phyloP scores from a whole-genome alignment of 1,284 basidiomycete genomes.

The Athelia psychrophila region DNA sequence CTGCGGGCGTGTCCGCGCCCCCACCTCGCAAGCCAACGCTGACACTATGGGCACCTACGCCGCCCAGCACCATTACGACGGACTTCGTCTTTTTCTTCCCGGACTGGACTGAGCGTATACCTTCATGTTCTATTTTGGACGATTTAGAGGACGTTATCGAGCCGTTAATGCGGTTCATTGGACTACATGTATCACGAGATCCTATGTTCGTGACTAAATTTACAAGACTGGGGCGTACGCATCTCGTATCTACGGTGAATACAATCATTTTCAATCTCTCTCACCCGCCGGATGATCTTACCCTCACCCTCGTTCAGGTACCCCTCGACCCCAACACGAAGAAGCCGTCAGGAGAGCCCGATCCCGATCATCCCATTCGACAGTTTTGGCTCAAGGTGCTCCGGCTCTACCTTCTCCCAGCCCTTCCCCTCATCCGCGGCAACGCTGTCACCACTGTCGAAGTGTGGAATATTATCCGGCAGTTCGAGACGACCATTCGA shows the following conservation, averaged over 20 bases:
- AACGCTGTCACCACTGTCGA: constrained; percentile 87
- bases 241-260: constrained; percentile 43
- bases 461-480: constrained; percentile 82
- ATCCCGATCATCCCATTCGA: constrained; percentile 54
- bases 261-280: constrained; percentile 19
- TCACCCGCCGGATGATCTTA: constrained; percentile 32
- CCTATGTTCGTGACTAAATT: constrained; percentile 62
- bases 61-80: constrained; percentile 65
- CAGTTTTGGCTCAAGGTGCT: constrained; percentile 82
- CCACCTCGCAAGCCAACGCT: constrained; percentile 57
- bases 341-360: constrained; percentile 47
- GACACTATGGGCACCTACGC: constrained; percentile 71
- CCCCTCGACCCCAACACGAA: constrained; percentile 53
- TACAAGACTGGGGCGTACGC: constrained; percentile 52
- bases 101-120: constrained; percentile 73
- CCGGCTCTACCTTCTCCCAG: constrained; percentile 82
- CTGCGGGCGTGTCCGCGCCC: constrained; percentile 48
- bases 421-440: constrained; percentile 80
- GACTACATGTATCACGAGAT: constrained; percentile 74
- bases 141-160: constrained; percentile 75
- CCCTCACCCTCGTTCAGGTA: constrained; percentile 30
- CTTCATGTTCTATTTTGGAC: constrained; percentile 58
- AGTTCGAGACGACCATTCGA: constrained; percentile 76
- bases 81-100: constrained; percentile 91
- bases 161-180: constrained; percentile 74